A percentile compares a stretch with the other conserved stretches of the same genome.
Evolutionary conservation across 2,329 filamentous ascomycete species (phyloP).

Genomic region (Claviceps spartinae): DNA sequence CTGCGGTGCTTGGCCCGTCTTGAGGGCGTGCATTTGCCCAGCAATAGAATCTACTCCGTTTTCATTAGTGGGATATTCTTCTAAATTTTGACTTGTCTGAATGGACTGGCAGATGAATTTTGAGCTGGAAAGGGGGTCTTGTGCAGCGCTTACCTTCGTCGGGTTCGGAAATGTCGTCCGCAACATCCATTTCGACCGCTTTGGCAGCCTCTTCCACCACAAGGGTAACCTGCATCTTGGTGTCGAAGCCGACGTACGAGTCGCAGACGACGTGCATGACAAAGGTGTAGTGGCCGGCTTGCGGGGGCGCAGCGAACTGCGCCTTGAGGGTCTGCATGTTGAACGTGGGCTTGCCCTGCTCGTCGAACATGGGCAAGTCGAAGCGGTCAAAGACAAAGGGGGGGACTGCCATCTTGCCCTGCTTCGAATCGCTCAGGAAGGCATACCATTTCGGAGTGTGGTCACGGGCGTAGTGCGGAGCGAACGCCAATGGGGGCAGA

Average conservation of each 20-base stretch:
- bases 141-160: slow-evolving; percentile 68
- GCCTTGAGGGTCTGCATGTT: slow-evolving; percentile 94
- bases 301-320: slow-evolving; percentile 88
- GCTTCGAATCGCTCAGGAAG: slow-evolving; percentile 86
- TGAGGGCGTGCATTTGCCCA: slow-evolving; percentile 79
- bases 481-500: slow-evolving; percentile 73
- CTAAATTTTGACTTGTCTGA: no score
- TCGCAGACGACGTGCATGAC: slow-evolving; percentile 90
- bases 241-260: slow-evolving; percentile 88
- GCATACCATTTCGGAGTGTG: slow-evolving; percentile 86
- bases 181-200: slow-evolving; percentile 63
- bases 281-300: slow-evolving; percentile 87
- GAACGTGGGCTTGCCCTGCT: slow-evolving; percentile 75
- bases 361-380: slow-evolving; percentile 74
- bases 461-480: slow-evolving; percentile 81
- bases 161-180: slow-evolving; percentile 94
- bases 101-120: no score
- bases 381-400: slow-evolving; percentile 93
- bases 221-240: slow-evolving; percentile 79
- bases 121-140: no score
- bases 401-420: slow-evolving; percentile 90
- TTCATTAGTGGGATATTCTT: not conserved
- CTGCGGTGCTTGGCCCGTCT: slow-evolving; percentile 51
- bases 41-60: slow-evolving; percentile 62
- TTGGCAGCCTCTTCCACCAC: slow-evolving; percentile 81